Percentiles rank a stretch among this genome's conserved stretches.
phyloP scores from a whole-genome alignment of 768 basidiomycete genomes.

The Stropharia rugosoannulata region DNA sequence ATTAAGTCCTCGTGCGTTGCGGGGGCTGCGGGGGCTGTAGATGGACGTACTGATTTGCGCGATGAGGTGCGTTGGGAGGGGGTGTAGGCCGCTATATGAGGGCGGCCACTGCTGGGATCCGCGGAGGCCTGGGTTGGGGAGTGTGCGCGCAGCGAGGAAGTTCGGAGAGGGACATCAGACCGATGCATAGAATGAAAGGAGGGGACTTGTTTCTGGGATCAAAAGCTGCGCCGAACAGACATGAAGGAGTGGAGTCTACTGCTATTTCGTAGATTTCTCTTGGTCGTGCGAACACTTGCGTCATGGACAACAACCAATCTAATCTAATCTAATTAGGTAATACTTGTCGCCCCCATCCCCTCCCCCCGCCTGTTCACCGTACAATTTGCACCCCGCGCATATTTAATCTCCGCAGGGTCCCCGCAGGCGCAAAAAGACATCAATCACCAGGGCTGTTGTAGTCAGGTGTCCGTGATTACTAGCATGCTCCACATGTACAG shows the following conservation, averaged over 20 bases:
- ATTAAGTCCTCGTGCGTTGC: neutral
- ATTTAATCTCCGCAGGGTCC: neutral
- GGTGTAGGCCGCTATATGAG: constrained; percentile 13
- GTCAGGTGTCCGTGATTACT: constrained; percentile 47
- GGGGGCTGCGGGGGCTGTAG: constrained; percentile 33
- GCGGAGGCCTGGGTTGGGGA: neutral
- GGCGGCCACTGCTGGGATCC: constrained; percentile 1
- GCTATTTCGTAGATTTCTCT: neutral
- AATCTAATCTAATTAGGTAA: neutral
- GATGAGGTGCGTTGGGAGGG: constrained; percentile 17
- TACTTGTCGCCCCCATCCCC: neutral
- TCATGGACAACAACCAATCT: constrained; percentile 17
- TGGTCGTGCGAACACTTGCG: constrained; percentile 31
- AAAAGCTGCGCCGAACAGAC: neutral
- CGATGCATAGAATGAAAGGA: constrained; percentile 10
- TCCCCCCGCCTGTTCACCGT: neutral
- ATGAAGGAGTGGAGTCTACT: constrained; percentile 3
- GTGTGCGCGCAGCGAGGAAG: neutral
- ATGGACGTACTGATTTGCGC: constrained; percentile 30
- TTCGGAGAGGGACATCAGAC: constrained; percentile 8
- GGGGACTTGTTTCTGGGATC: neutral
- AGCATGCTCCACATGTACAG: constrained; percentile 93
- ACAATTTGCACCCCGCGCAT: neutral
- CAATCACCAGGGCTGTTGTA: neutral
- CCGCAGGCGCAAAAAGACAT: neutral